A percentile compares a stretch with the other conserved stretches of the same genome.
Conservation (phyloP, 352 stramenopile genomes). For the Pythium scleroteichum region DNA sequence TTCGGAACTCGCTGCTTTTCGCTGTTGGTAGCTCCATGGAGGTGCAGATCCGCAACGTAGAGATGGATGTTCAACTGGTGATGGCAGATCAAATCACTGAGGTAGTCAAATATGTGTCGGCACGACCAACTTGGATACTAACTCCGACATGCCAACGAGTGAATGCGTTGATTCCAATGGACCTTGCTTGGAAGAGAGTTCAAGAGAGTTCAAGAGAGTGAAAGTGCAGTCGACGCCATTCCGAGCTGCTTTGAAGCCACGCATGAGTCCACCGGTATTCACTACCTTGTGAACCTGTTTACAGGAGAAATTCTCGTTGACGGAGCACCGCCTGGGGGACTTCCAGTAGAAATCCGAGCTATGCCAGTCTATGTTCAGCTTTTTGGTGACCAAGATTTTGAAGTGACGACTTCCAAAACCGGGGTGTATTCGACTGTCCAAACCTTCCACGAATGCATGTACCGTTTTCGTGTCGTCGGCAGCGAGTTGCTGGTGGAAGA, state of each 20-base stretch:
- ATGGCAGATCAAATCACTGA: constrained; percentile 13
- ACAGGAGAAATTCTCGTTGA: constrained; percentile 22
- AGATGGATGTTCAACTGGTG: constrained; percentile 10
- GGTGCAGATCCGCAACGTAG: not conserved
- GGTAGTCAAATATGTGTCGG: constrained; percentile 5
- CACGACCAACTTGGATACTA: not conserved
- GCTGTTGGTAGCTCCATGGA: not conserved
- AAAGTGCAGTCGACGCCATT: not conserved
- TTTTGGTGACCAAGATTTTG: constrained; percentile 32
- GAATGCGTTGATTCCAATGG: constrained; percentile 10
- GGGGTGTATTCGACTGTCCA: constrained; percentile 12
- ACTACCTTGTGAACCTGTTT: constrained; percentile 31
- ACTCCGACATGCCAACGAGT: constrained; percentile 10
- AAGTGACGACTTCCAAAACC: constrained; percentile 15
- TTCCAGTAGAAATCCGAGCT: constrained; percentile 10
- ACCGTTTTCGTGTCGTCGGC: constrained; percentile 9
- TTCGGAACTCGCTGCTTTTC: constrained; percentile 2
- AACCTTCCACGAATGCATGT: constrained; percentile 3
- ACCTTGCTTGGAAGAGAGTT: constrained; percentile 4
- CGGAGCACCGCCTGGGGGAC: constrained; percentile 15
- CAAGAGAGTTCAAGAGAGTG: not conserved
- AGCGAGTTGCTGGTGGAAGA: constrained; percentile 6
- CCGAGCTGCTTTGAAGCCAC: constrained; percentile 20
- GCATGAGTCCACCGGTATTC: constrained; percentile 1
- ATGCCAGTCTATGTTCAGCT: constrained; percentile 10